Evolutionary conservation across 108 stramenopile species (phyloP).

Genomic region (Stephanodiscus minutulus): DNA sequence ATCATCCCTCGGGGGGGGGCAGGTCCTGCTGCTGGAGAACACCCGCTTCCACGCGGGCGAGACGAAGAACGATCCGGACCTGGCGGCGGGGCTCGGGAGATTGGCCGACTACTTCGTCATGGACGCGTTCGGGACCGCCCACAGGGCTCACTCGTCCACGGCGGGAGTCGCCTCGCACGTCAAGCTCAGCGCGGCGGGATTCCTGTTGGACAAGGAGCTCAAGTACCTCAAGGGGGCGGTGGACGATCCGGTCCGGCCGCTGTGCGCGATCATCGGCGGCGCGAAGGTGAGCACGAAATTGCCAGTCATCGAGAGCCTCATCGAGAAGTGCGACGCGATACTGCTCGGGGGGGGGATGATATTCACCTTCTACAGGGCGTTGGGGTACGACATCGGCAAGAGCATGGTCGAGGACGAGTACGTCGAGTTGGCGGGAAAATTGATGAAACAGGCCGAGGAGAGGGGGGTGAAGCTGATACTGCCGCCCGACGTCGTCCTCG

Average conservation of each 20-base stretch:
- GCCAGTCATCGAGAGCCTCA: constrained; percentile 95
- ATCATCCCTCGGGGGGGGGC: no score
- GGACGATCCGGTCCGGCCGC: constrained; percentile 91
- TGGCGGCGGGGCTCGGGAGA: constrained; percentile 83
- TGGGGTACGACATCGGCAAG: constrained; percentile 88
- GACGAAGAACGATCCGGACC: constrained; percentile 83
- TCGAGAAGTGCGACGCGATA: constrained; percentile 95
- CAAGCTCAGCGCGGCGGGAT: constrained; percentile 84
- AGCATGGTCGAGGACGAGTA: constrained; percentile 93
- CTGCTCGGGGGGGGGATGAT: constrained; percentile 99
- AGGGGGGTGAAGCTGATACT: no score
- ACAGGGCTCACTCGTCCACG: constrained; percentile 97
- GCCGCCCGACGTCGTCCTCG: constrained; percentile 92
- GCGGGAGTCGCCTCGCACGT: constrained; percentile 90
- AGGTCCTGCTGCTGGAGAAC: constrained; percentile 95
- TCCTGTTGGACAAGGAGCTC: constrained; percentile 93
- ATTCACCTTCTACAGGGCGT: constrained; percentile 98
- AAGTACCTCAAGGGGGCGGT: constrained; percentile 97
- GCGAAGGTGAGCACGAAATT: constrained; percentile 99
- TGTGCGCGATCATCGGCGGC: constrained; percentile 98
- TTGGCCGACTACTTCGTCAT: constrained; percentile 95
- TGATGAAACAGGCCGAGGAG: constrained; percentile 94
- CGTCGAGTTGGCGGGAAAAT: constrained; percentile 82
- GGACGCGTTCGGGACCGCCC: constrained; percentile 99
- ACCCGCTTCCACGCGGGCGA: constrained; percentile 94